Conservation (phyloP, 75 land plant species). For the Cunninghamia lanceolata region DNA sequence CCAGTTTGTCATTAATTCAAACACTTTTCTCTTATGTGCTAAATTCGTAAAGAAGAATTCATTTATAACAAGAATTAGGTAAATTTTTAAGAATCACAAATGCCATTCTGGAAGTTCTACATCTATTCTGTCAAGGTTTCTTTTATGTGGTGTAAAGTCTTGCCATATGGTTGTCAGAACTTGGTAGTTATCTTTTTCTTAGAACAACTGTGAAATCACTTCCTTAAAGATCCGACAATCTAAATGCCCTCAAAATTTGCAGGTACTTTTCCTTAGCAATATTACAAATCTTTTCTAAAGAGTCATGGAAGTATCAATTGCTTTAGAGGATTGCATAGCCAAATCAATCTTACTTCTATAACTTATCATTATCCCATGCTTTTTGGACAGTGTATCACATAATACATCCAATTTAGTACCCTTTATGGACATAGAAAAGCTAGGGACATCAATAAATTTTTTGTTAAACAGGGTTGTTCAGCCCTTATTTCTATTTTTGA, state of each 20-base stretch:
- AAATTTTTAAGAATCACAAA: neutral
- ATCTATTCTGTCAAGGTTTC: neutral
- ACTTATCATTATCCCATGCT: no score
- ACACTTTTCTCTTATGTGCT: neutral
- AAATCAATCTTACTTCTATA: neutral
- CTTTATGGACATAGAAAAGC: no score
- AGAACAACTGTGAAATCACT: neutral
- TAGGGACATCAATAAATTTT: neutral
- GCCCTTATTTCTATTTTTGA: neutral
- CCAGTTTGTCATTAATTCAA: no score
- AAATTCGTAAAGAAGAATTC: no score
- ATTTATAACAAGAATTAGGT: neutral
- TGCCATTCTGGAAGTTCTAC: neutral
- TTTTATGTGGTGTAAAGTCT: neutral
- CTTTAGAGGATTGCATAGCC: no score
- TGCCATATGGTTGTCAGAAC: neutral
- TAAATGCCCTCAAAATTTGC: neutral
- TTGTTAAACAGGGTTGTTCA: neutral
- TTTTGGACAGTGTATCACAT: no score
- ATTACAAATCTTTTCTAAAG: neutral
- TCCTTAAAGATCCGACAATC: neutral
- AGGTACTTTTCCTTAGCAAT: neutral
- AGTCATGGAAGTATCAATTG: neutral
- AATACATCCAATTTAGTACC: neutral
- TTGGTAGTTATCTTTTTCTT: neutral